Evolutionary conservation across 345 rosid genomes (phyloP).

Genomic region (Lepidium didymum): DNA sequence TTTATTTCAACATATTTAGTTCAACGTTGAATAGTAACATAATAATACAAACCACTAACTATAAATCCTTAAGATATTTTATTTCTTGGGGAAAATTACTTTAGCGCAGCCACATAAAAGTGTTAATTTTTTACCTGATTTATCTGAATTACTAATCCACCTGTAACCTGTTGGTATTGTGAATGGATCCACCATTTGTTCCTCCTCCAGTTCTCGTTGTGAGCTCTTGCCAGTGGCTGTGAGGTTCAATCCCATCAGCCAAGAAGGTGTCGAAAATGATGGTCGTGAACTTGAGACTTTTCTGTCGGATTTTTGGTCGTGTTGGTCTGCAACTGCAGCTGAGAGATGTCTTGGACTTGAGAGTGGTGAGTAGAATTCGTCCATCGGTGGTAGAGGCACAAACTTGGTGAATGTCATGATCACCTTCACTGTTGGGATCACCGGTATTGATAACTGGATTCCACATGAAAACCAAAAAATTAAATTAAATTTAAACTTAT

Average conservation of each 20-base stretch:
- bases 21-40: background rate
- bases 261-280: constrained; percentile 33
- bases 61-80: background rate
- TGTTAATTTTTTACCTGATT: constrained; percentile 17
- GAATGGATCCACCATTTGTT: constrained; percentile 51
- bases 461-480: background rate
- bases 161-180: constrained; percentile 69
- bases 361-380: constrained; percentile 75
- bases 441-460: constrained; percentile 83
- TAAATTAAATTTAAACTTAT: background rate
- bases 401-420: constrained; percentile 89
- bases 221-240: constrained; percentile 26
- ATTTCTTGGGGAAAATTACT: background rate
- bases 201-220: constrained; percentile 28
- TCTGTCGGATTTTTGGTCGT: constrained; percentile 32
- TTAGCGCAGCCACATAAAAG: constrained; percentile 20
- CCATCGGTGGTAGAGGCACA: constrained; percentile 56
- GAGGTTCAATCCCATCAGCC: constrained; percentile 47
- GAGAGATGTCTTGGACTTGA: constrained; percentile 63
- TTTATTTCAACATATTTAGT: too few species aligned
- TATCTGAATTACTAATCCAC: constrained; percentile 44
- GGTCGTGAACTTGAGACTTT: constrained; percentile 25
- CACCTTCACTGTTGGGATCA: constrained; percentile 86
- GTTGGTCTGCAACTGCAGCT: constrained; percentile 19
- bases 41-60: background rate